These are phyloP conservation scores for Hevea brasiliensis DNA, from an alignment of 345 rosid genomes.

Conservation along the genomic window DNA sequence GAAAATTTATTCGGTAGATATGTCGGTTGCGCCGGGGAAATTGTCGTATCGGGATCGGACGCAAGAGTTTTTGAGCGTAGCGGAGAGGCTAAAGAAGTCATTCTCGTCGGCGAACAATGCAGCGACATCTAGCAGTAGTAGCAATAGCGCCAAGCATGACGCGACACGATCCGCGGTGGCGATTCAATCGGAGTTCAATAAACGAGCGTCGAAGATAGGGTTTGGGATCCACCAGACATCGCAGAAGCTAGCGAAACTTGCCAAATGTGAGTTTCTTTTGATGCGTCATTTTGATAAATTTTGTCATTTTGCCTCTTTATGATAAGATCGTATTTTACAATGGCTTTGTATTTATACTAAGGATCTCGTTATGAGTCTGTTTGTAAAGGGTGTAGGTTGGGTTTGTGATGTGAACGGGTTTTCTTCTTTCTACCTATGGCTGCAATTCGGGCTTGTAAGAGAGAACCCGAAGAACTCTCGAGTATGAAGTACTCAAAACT, in stretches of 20 bases:
- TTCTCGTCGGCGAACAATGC: conserved; percentile 37
- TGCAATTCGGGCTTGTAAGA: no score
- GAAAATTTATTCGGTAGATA: neutral
- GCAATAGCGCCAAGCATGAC: conserved; percentile 34
- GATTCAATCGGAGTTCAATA: conserved; percentile 63
- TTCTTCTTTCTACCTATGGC: no score
- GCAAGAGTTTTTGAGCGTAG: conserved; percentile 55
- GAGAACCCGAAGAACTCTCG: no score
- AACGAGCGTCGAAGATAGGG: conserved; percentile 58
- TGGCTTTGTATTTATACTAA: neutral
- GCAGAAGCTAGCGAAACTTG: conserved; percentile 74
- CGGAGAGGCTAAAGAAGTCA: conserved; percentile 54
- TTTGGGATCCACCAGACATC: conserved; percentile 74
- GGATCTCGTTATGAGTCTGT: neutral
- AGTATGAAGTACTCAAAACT: no score
- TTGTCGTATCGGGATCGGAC: conserved; percentile 73
- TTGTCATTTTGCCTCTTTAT: neutral
- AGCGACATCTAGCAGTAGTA: conserved; percentile 20
- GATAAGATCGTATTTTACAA: neutral
- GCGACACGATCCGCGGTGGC: conserved; percentile 50
- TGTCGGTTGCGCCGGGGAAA: conserved; percentile 37
- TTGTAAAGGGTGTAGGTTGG: no score
- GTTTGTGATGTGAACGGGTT: no score
- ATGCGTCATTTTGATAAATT: neutral
- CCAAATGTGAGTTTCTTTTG: conserved; percentile 53